Percentiles rank a stretch among this genome's conserved stretches.
phyloP scores from a whole-genome alignment of 176 grass and related monocot species.

The Melocanna baccifera region DNA sequence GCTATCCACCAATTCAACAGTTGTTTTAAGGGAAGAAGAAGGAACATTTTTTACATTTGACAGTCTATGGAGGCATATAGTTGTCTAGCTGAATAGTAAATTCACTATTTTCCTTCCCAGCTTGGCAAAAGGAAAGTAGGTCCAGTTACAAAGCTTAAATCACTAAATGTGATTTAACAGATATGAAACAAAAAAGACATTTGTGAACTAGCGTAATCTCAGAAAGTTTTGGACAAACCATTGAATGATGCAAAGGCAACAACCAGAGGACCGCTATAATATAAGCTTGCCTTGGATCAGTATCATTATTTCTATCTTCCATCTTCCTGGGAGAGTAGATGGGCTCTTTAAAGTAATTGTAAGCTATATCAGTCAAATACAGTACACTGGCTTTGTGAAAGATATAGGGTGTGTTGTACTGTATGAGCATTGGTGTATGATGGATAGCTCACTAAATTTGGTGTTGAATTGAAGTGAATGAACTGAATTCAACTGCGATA shows the following conservation, averaged over 20 bases:
- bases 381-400: neutral
- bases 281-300: neutral
- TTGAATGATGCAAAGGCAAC: neutral
- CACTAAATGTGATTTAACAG: neutral
- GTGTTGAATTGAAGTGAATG: constrained; percentile 18
- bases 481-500: neutral
- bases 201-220: constrained; percentile 4
- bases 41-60: neutral
- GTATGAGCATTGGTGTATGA: neutral
- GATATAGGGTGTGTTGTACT: neutral
- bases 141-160: neutral
- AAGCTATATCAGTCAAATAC: neutral
- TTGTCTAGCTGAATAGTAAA: neutral
- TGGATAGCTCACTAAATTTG: neutral
- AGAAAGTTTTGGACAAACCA: neutral
- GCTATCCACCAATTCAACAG: neutral
- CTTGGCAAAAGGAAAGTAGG: neutral
- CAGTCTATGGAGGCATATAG: neutral
- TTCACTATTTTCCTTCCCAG: constrained; percentile 1
- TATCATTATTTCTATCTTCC: neutral
- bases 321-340: neutral
- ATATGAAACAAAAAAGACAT: neutral
- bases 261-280: neutral
- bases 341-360: neutral
- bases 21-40: constrained; percentile 3